Base-by-base conservation (phyloP, 371 early-diverging fungal species). In the Syncephalastrum contaminatum region DNA sequence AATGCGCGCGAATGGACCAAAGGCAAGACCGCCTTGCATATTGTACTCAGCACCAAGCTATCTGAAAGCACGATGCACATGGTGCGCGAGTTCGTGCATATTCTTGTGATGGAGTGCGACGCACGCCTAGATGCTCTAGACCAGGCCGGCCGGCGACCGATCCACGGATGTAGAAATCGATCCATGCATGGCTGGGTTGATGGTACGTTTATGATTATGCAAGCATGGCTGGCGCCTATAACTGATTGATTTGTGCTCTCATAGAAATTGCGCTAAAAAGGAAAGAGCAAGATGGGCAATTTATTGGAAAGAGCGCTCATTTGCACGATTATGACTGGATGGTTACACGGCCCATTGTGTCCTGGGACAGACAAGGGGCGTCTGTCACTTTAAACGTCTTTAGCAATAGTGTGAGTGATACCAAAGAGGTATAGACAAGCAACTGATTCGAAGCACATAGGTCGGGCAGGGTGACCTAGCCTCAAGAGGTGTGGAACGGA, bases 11-110 rank as follows among this genome's bases (percentile, higher is more conserved):
- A 73, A 39, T 54, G 60, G 61, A 15, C 19, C 0, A 43, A 64
- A 18, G 81, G 81, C 8, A 70, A 74, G 41, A 79, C 78, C 13
- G 62, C 81, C 0, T 55, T 81, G 16, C 81, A 81, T 47, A 59
- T 73, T 45, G 72, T 68, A 40, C 54, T 54, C 1, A 50, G 20
- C 18, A 6, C 40, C 1, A 25, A 48, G 30, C 14, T 51, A 51
- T 16, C 30, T 13, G 53, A 49, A 40, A 19, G 19, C 16, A 55
- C 22, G 20, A 36, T 27, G 7, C 21, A 39, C 8, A 36, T 53
- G 13, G 30, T 41, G 16, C 12, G 16, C 15, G 39, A 43, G 18
- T 54, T 63, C 36, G 42, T 63, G 7, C 56, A 44, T 42, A 30
- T 59, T 45, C 50, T 77, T 12, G 40, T 77, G 21, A 13, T 52